Percentiles rank a stretch among this genome's conserved stretches.
phyloP scores from a whole-genome alignment of 148 eudicot species.

The Mesembryanthemum crystallinum region DNA sequence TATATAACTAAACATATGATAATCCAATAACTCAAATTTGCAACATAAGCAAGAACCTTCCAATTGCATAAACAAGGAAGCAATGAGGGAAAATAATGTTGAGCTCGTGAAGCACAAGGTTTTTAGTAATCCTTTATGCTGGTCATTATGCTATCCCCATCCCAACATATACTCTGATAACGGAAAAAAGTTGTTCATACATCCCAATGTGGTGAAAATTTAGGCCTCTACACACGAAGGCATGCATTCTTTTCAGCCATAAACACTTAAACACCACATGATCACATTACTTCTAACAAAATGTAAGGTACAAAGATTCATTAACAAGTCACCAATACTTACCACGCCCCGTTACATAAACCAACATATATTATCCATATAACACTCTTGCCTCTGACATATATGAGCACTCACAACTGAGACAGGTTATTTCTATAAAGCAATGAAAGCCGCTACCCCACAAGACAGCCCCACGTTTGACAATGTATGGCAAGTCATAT shows the following conservation, averaged over 20 bases:
- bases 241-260: not conserved
- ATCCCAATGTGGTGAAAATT: not conserved
- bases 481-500: not conserved
- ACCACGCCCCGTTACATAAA: not conserved
- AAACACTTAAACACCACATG: not conserved
- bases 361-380: not conserved
- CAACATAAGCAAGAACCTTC: not conserved
- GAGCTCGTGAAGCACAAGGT: no score
- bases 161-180: not conserved
- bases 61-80: not conserved
- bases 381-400: not conserved
- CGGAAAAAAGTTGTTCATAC: not conserved
- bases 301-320: not conserved
- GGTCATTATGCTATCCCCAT: not conserved
- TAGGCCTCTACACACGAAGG: not conserved
- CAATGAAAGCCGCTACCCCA: not conserved
- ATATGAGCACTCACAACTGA: not conserved
- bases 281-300: not conserved
- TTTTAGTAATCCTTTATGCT: not conserved
- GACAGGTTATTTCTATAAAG: not conserved
- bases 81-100: not conserved
- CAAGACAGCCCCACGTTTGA: not conserved
- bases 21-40: constrained; percentile 5
- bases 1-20: not conserved
- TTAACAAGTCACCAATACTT: not conserved